Evolutionary conservation across 2,329 filamentous ascomycete genomes (phyloP), one percentile per base, ranked within the genome.

Genomic region (Aspergillus novoparasiticus): DNA sequence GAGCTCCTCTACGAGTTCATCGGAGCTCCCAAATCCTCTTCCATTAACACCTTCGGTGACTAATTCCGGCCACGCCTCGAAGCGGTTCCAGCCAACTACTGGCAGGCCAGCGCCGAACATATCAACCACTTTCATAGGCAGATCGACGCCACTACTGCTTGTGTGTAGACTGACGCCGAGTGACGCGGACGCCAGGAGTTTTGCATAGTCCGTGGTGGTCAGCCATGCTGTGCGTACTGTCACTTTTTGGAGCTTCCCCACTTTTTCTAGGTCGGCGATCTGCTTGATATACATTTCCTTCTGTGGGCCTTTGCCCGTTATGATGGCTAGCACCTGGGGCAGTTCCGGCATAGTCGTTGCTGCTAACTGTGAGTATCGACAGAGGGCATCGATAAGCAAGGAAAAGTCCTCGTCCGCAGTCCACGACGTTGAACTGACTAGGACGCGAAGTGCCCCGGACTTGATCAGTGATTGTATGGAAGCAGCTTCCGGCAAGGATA

Each of bases 81-180:
- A 99, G 2, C 86, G 85, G 30, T 87, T 87, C 84, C 95, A 98
- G 4, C 93, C 94, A 0, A 90, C 89, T 0, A 99, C 95, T 0
- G 95, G 95, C 32, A 99, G 81, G 0, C 94, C 95, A 0, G 94
- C 91, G 2, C 95, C 95, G 76, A 99, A 98, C 94, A 99, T 97
- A 76, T 99, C 95, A 16, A 99, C 94, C 1, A 99, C 93, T 80
- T 99, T 99, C 95, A 99, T 99, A 0, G 95, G 95, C 23, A 99
- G 82, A 78, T 99, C 95, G 0, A 99, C 93, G 1, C 95, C 95
- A 2, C 93, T 97, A 68, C 91, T 96, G 16, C 93, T 97, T 68
- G 88, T 97, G 80, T 99, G 95, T 30, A 99, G 82, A 61, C 92
- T 96, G 28, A 99, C 87, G 11, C 95, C 95, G 0, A 99, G 82